Base-by-base conservation (phyloP, 257 asterid species). In the Ilex aquifolium region DNA sequence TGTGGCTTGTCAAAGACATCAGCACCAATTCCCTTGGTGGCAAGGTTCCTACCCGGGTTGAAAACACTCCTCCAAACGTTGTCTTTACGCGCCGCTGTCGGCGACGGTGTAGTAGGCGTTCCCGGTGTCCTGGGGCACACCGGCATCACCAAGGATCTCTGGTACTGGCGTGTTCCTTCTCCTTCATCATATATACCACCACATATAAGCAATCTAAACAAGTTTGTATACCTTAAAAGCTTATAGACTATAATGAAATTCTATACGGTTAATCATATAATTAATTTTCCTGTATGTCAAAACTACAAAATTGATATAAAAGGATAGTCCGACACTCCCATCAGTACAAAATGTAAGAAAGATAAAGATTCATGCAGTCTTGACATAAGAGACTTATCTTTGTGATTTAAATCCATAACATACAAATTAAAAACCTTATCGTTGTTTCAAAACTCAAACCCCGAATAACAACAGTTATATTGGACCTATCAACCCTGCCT, bases 41-140 rank as follows among this genome's bases (percentile, higher is more conserved):
- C 95, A 10, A 67, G 72, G 68, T 93, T 90, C 75, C 97, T 93
- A 32, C 99, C 97, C 14, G 99, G 99, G 65, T 90, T 71, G 82
- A 93, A 93, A 63, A 93, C 99, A 56, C 99, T 93, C 77, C 99
- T 79, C 97, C 99, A 93, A 59, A 93, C 97, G 57, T 90, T 90
- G 2, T 85, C 91, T 73, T 64, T 85, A 50, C 71, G 80, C 68
- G 60, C 84, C 15, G 86, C 77, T 46, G 87, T 76, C 0, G 95
- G 86, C 31, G 96, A 83, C 57, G 72, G 65, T 8, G 83, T 74
- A 0, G 69, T 48, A 13, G 95, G 95, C 1, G 95, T 84, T 16
- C 74, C 87, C 2, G 95, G 95, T 2, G 92, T 77, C 39, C 65
- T 61, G 16, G 88, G 91, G 4, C 85, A 77, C 31, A 55, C 65